These are phyloP conservation scores for Cladosporium sp. DNA, from an alignment of 2,329 filamentous ascomycete genomes.

Conservation along the genomic window DNA sequence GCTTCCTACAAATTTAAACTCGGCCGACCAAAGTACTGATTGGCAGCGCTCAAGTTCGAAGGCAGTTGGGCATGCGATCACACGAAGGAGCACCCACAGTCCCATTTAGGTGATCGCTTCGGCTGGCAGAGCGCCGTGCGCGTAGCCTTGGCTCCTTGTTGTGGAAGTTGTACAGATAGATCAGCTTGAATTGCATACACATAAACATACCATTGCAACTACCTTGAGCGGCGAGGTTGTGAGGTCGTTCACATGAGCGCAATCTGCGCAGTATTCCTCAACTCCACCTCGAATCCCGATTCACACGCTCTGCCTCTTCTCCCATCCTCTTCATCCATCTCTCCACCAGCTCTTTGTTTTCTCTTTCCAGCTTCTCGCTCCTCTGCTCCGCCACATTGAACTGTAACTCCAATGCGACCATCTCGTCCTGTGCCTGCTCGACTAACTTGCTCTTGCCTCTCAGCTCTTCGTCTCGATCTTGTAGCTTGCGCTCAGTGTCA, in stretches of 20 bases:
- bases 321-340: conserved; percentile 90
- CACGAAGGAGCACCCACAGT: not conserved
- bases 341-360: conserved; percentile 87
- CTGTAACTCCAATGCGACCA: conserved; percentile 83
- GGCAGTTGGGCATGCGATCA: not conserved
- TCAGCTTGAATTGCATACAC: not conserved
- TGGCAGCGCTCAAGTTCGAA: not conserved
- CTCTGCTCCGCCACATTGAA: conserved; percentile 82
- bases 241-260: not conserved
- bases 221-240: not conserved
- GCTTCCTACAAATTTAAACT: not conserved
- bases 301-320: conserved; percentile 85
- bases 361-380: conserved; percentile 69
- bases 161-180: not conserved
- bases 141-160: not conserved
- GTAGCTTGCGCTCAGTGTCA: conserved; percentile 65
- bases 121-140: not conserved
- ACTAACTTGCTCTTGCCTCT: conserved; percentile 80
- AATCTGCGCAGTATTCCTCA: not conserved
- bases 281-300: conserved; percentile 49
- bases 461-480: conserved; percentile 83
- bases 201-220: not conserved
- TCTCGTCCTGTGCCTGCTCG: conserved; percentile 88
- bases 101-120: not conserved
- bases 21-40: not conserved